Percentiles rank a stretch among this genome's conserved stretches.
Conservation (phyloP, 106 monocot genomes). For the Ottelia alismoides region DNA sequence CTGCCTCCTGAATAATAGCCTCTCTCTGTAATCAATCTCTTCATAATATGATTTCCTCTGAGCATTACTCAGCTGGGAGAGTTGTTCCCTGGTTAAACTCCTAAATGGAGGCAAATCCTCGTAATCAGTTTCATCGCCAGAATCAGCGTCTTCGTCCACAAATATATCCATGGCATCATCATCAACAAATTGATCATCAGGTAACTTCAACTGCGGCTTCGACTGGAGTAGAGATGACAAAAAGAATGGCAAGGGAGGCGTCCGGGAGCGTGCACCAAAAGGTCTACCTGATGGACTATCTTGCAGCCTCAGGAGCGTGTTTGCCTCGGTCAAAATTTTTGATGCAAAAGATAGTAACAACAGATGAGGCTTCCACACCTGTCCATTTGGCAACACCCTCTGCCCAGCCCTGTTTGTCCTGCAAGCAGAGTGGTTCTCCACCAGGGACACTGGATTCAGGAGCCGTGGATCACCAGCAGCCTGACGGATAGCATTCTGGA, state of each 20-base stretch:
- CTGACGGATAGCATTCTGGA: conserved; percentile 87
- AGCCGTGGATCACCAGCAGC: conserved; percentile 82
- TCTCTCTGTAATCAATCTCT: conserved; percentile 93
- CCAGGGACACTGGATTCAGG: conserved; percentile 87
- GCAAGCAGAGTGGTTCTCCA: conserved; percentile 93
- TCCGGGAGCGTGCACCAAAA: conserved; percentile 35
- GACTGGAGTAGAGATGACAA: conserved; percentile 84
- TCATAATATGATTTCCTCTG: conserved; percentile 86
- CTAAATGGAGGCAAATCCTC: conserved; percentile 88
- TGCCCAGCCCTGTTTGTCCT: conserved; percentile 86
- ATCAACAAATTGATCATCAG: conserved; percentile 68
- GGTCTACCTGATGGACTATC: conserved; percentile 47
- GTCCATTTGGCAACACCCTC: conserved; percentile 87
- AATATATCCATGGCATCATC: conserved; percentile 42
- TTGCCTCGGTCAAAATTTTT: conserved; percentile 91
- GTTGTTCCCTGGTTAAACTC: conserved; percentile 45
- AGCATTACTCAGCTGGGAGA: conserved; percentile 40
- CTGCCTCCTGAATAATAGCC: conserved; percentile 74
- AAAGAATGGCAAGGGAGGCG: conserved; percentile 75
- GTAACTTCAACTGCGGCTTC: conserved; percentile 49
- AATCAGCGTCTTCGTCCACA: conserved; percentile 47
- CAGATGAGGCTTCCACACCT: conserved; percentile 93
- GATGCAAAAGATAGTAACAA: conserved; percentile 90
- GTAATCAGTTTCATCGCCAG: conserved; percentile 61
- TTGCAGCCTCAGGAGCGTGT: conserved; percentile 73